Base-by-base conservation (phyloP, 2,329 filamentous ascomycete species). In the Colletotrichum graminicola region DNA sequence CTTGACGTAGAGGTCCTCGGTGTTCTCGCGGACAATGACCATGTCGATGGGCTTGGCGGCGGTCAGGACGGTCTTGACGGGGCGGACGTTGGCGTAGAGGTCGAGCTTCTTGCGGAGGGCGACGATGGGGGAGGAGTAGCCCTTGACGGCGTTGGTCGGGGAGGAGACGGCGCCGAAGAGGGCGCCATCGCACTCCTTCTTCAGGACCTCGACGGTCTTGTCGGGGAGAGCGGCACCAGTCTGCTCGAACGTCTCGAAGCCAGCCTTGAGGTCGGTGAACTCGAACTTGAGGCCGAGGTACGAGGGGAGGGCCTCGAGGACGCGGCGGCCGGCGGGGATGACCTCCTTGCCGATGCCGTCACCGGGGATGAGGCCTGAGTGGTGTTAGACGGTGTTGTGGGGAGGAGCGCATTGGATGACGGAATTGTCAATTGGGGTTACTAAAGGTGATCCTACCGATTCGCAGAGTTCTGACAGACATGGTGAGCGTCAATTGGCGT, bases 311-410 rank as follows among this genome's bases (percentile, higher is more conserved):
- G 96, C 93, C 86, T 99, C 95, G 79, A 99, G 93, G 76, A 98
- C 87, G 75, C 93, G 92, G 78, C 94, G 93, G 62, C 95, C 96
- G 66, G 96, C 93, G 75, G 96, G 96, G 83, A 99, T 98, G 82
- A 99, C 96, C 85, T 99, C 96, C 81, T 94, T 94, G 84, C 96
- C 96, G 84, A 99, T 99, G 83, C 96, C 96, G 85, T 99, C 96
- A 80, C 96, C 96, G 78, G 96, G 93, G 81, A 99, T 98, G 78
- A 98, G 93, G 82, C 95, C 95, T 71, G 54, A 75, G 14, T 10
- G 43, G 41, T 56, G 63, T 59, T 49, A 73, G 61, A 41, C 6
- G 45, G 14, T n/a, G 18, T 14, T 21, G 41, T 5, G 6, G 43
- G 43, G 21, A 21, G n/a, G 18, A n/a, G 18, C 55, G 10, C 41